Conservation (phyloP, 75 land plant genomes). For the Sequoia sempervirens region DNA sequence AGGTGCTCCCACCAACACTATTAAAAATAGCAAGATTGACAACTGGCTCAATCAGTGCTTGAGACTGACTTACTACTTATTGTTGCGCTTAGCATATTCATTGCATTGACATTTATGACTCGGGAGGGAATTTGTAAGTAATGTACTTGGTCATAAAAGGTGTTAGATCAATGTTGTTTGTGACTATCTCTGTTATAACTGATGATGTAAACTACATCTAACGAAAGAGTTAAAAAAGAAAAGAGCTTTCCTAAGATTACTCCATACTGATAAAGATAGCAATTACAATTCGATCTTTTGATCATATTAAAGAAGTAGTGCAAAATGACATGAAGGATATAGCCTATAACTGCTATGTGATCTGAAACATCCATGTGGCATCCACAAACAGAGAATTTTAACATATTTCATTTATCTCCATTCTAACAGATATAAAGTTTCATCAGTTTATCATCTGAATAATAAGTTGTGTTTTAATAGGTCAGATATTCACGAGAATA, state of each 20-base stretch:
- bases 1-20: no score
- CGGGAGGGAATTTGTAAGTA: not conserved
- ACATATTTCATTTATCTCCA: not conserved
- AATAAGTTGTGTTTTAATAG: constrained; percentile 17
- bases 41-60: no score
- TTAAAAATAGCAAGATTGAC: no score
- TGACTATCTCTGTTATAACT: no score
- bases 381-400: not conserved
- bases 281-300: no score
- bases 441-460: not conserved
- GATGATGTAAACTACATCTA: no score
- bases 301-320: no score
- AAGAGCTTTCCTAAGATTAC: no score
- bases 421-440: not conserved
- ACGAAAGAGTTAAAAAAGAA: no score
- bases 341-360: not conserved
- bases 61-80: not conserved
- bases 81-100: not conserved
- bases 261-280: no score
- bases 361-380: not conserved
- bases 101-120: not conserved
- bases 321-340: no score
- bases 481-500: constrained; percentile 90
- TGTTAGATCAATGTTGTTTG: not conserved
- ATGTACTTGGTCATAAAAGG: not conserved